These are phyloP conservation scores for Metrosideros polymorpha DNA, from an alignment of 441 rosid species.

Conservation along the genomic window DNA sequence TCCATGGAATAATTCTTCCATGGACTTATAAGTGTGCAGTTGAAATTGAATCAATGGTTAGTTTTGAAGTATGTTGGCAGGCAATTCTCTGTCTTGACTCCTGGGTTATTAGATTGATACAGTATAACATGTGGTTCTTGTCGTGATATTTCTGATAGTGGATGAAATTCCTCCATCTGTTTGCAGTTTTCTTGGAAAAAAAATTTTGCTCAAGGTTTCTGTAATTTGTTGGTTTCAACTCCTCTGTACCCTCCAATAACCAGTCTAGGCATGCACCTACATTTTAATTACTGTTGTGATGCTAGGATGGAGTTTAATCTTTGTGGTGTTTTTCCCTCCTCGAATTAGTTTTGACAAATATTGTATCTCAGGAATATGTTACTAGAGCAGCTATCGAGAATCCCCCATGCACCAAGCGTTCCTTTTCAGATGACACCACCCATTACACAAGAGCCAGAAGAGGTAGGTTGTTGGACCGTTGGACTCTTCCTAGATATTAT, in stretches of 20 bases:
- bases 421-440: constrained; percentile 77
- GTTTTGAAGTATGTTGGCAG: background rate
- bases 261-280: background rate
- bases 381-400: constrained; percentile 73
- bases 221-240: background rate
- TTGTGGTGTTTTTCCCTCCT: background rate
- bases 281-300: background rate
- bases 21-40: background rate
- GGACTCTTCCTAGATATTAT: background rate
- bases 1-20: background rate
- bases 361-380: constrained; percentile 46
- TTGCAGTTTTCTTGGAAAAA: background rate
- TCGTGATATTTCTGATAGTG: background rate
- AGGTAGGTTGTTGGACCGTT: constrained; percentile 30
- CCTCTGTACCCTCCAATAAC: background rate
- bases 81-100: background rate
- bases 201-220: background rate
- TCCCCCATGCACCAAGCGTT: constrained; percentile 84
- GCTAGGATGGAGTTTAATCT: background rate
- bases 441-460: constrained; percentile 60
- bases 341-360: background rate
- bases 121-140: background rate
- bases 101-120: background rate
- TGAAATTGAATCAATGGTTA: background rate
- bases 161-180: background rate